Percentiles rank a stretch among this genome's conserved stretches.
Conservation (phyloP, 352 stramenopile species). For the Pythium myriotylum region DNA sequence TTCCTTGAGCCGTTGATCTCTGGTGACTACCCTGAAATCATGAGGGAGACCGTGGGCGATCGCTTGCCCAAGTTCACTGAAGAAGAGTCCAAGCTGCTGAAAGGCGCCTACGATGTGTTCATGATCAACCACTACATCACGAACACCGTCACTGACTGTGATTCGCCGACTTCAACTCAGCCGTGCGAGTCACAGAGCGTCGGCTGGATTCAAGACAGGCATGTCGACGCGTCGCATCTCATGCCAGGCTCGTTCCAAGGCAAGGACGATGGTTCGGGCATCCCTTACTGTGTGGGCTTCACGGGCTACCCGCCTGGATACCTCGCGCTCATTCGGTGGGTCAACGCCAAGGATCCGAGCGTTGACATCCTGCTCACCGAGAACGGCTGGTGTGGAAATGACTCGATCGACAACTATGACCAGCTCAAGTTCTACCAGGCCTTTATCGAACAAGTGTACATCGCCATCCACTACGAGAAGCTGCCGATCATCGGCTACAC, state of each 20-base stretch:
- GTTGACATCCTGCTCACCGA: constrained; percentile 60
- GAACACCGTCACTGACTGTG: constrained; percentile 55
- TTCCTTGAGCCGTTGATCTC: constrained; percentile 85
- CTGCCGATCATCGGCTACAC: constrained; percentile 32
- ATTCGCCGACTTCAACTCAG: constrained; percentile 31
- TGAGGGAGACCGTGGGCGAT: constrained; percentile 80
- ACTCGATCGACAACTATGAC: constrained; percentile 50
- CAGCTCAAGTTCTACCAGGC: constrained; percentile 63
- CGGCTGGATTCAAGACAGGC: constrained; percentile 26
- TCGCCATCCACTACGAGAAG: constrained; percentile 47
- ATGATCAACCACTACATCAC: constrained; percentile 94
- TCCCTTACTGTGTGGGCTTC: constrained; percentile 41
- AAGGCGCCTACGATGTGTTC: constrained; percentile 91
- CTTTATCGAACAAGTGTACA: constrained; percentile 59
- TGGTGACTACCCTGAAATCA: constrained; percentile 91
- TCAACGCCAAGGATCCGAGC: constrained; percentile 39
- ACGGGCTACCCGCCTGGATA: constrained; percentile 55
- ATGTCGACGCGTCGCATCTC: constrained; percentile 47
- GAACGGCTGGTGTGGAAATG: constrained; percentile 67
- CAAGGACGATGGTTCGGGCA: constrained; percentile 34
- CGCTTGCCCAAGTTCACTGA: constrained; percentile 87
- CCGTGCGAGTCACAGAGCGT: constrained; percentile 34
- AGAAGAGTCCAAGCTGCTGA: constrained; percentile 70
- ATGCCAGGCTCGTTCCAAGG: constrained; percentile 58
- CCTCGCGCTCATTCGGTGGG: constrained; percentile 47